Conservation (phyloP, 805 yeast species). For the Barnettozyma botsteinii region DNA sequence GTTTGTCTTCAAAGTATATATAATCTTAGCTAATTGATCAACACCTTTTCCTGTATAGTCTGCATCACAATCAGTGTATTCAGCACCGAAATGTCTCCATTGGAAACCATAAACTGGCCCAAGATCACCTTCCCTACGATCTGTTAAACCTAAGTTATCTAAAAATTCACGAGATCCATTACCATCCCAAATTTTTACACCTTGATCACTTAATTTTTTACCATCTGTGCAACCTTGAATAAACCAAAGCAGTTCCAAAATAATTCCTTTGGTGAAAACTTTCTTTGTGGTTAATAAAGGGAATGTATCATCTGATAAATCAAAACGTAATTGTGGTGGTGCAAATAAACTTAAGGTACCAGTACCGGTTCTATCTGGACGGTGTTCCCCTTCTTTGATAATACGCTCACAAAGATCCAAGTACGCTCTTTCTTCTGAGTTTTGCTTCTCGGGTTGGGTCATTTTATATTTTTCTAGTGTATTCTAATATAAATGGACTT, state of each 20-base stretch:
- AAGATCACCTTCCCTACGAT: constrained; percentile 86
- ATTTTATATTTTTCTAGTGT: background rate
- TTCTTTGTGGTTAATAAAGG: constrained; percentile 92
- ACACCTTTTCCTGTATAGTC: constrained; percentile 85
- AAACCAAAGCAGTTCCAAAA: constrained; percentile 91
- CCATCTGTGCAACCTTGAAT: constrained; percentile 87
- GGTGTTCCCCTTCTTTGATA: constrained; percentile 76
- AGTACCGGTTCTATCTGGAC: constrained; percentile 97
- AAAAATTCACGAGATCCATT: constrained; percentile 91
- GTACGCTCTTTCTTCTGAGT: constrained; percentile 73
- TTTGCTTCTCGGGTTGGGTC: constrained; percentile 12
- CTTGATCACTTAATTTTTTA: constrained; percentile 65
- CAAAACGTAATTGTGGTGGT: constrained; percentile 91
- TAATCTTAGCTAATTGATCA: constrained; percentile 81
- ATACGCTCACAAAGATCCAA: constrained; percentile 75
- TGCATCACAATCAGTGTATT: constrained; percentile 77
- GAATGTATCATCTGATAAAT: constrained; percentile 61
- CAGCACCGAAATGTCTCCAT: constrained; percentile 99
- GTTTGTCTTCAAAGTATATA: constrained; percentile 71
- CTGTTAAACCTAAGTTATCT: constrained; percentile 72
- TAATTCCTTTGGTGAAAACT: constrained; percentile 84
- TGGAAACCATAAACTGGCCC: constrained; percentile 99
- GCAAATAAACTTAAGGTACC: constrained; percentile 90
- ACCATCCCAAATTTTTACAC: constrained; percentile 99
- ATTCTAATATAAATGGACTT: background rate